phyloP scores from a whole-genome alignment of 2,329 filamentous ascomycete genomes.

The Metarhizium sp. region DNA sequence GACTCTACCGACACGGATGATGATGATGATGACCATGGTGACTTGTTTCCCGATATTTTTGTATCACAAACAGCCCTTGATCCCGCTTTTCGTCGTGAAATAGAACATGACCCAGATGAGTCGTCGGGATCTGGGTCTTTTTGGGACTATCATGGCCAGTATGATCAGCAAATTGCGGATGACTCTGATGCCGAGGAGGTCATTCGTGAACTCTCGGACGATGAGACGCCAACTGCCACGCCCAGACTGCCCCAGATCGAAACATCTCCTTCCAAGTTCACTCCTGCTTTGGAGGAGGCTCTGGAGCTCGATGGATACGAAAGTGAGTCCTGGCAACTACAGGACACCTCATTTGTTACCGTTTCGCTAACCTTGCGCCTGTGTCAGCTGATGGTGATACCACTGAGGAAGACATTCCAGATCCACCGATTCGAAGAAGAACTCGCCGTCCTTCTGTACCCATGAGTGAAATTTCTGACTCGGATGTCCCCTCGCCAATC shows the following conservation, averaged over 20 bases:
- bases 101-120: slow-evolving; percentile 58
- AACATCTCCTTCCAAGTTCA: slow-evolving; percentile 14
- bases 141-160: slow-evolving; percentile 52
- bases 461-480: slow-evolving; percentile 36
- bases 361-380: slow-evolving; percentile 8
- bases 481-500: slow-evolving; percentile 38
- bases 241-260: slow-evolving; percentile 24
- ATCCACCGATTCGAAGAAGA: slow-evolving; percentile 39
- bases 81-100: slow-evolving; percentile 61
- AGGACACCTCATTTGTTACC: slow-evolving; percentile 2
- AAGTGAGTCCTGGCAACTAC: slow-evolving; percentile 36
- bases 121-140: slow-evolving; percentile 49
- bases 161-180: slow-evolving; percentile 21
- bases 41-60: slow-evolving; percentile 71
- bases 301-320: slow-evolving; percentile 48
- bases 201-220: slow-evolving; percentile 26
- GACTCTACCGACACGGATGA: slow-evolving; percentile 56
- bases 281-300: slow-evolving; percentile 21
- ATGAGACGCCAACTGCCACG: slow-evolving; percentile 33
- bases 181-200: slow-evolving; percentile 35
- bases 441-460: slow-evolving; percentile 29
- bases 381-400: slow-evolving; percentile 49
- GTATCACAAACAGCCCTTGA: slow-evolving; percentile 66
- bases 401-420: slow-evolving; percentile 49
- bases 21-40: slow-evolving; percentile 50